These are phyloP conservation scores for Picea glauca DNA, from an alignment of 75 land plant species.

Conservation along the genomic window DNA sequence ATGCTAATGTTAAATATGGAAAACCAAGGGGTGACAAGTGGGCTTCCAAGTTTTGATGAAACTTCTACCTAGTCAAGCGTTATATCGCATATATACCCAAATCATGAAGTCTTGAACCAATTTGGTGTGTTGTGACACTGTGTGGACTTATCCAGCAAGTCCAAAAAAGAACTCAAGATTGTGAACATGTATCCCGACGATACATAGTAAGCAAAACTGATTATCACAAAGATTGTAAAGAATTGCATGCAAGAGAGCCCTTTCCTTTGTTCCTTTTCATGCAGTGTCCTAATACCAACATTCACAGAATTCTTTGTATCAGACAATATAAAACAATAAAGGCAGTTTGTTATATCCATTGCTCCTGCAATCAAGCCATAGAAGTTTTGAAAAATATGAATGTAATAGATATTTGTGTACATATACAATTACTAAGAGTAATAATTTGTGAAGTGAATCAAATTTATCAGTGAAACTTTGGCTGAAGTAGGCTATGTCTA, in stretches of 20 bases:
- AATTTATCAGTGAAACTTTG: neutral
- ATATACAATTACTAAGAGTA: neutral
- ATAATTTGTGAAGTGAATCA: neutral
- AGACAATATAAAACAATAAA: neutral
- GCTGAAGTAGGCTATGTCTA: neutral
- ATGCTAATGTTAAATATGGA: no score
- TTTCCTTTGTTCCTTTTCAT: slow-evolving; percentile 22
- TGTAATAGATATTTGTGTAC: slow-evolving; percentile 4
- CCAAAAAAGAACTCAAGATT: slow-evolving; percentile 27
- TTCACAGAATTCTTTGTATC: neutral
- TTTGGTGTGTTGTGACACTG: slow-evolving; percentile 23
- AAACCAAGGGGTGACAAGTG: no score
- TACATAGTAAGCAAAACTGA: slow-evolving; percentile 29
- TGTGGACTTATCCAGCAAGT: slow-evolving; percentile 28
- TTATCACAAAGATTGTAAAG: slow-evolving; percentile 16
- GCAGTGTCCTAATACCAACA: slow-evolving; percentile 21
- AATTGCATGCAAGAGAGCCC: slow-evolving; percentile 27
- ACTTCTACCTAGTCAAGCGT: slow-evolving; percentile 21
- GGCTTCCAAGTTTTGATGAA: no score
- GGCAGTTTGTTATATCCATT: neutral
- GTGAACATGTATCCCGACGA: slow-evolving; percentile 29
- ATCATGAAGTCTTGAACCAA: slow-evolving; percentile 28
- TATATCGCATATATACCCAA: slow-evolving; percentile 21
- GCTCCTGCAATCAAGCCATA: neutral
- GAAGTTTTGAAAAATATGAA: slow-evolving; percentile 1